phyloP scores from a whole-genome alignment of 306 rosid genomes.

The Fragaria iinumae region DNA sequence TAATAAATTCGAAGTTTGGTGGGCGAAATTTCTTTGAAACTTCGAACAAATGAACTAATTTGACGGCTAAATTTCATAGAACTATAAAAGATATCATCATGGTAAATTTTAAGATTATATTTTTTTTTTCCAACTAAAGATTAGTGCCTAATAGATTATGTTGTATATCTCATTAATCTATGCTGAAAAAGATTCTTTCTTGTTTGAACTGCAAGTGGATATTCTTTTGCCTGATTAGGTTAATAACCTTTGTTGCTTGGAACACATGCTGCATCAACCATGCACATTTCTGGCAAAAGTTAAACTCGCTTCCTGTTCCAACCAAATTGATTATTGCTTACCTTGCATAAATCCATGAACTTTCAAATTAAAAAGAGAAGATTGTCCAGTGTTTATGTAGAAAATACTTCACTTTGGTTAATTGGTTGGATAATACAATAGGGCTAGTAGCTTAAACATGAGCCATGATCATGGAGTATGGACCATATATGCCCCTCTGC shows the following conservation, averaged over 20 bases:
- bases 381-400: background rate
- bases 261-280: background rate
- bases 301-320: background rate
- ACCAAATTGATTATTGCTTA: too few relatives aligned
- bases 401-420: background rate
- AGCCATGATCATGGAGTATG: slow-evolving; percentile 27
- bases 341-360: background rate
- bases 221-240: background rate
- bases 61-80: too few relatives aligned
- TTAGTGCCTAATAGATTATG: background rate
- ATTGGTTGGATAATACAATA: background rate
- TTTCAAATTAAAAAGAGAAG: background rate
- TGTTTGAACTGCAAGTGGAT: background rate
- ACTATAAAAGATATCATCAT: too few relatives aligned
- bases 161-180: background rate
- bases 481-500: background rate
- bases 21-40: background rate
- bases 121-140: too few relatives aligned
- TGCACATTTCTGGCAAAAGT: background rate
- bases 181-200: background rate
- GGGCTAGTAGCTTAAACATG: background rate
- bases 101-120: too few relatives aligned
- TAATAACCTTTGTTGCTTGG: background rate
- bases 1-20: background rate
- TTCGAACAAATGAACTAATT: too few relatives aligned